Evolutionary conservation across 2,329 filamentous ascomycete genomes (phyloP).

Genomic region (Microdochium bolleyi): DNA sequence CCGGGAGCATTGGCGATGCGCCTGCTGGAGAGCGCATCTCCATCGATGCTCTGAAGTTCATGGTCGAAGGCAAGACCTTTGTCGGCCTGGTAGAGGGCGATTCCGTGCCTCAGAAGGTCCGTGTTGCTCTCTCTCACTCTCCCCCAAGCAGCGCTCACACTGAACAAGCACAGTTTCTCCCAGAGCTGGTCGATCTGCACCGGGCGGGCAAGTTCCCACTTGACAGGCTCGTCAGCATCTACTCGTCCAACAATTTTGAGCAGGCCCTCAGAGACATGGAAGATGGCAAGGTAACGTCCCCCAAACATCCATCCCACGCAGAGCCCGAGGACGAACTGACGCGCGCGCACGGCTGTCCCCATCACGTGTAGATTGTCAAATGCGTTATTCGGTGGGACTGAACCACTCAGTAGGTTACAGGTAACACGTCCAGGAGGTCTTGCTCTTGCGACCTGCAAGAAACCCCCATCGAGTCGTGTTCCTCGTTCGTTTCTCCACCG

Average conservation of each 20-base stretch:
- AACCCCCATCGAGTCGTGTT: no score
- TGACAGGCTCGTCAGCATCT: conserved; percentile 21
- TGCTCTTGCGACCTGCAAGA: no score
- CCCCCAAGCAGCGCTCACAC: conserved; percentile 1
- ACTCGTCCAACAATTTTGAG: conserved; percentile 14
- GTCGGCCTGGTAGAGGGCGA: conserved; percentile 22
- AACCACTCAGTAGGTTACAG: no score
- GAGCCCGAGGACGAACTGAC: no score
- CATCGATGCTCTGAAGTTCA: conserved; percentile 14
- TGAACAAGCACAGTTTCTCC: conserved; percentile 16
- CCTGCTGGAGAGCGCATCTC: conserved; percentile 13
- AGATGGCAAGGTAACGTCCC: conserved; percentile 10
- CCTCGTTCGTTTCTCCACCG: no score
- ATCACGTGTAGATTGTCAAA: no score
- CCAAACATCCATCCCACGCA: no score
- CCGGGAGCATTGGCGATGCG: conserved; percentile 23
- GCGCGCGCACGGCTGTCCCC: no score
- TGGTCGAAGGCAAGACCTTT: conserved; percentile 18
- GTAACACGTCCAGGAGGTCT: no score
- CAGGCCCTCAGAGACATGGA: conserved; percentile 14
- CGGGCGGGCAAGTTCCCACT: conserved; percentile 22
- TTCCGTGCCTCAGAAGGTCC: conserved; percentile 15
- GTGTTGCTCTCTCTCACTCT: not conserved
- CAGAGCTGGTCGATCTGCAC: conserved; percentile 21
- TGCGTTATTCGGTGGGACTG: no score